Evolutionary conservation across 1,284 basidiomycete genomes (phyloP).

Genomic region (Fomitopsis palustris): DNA sequence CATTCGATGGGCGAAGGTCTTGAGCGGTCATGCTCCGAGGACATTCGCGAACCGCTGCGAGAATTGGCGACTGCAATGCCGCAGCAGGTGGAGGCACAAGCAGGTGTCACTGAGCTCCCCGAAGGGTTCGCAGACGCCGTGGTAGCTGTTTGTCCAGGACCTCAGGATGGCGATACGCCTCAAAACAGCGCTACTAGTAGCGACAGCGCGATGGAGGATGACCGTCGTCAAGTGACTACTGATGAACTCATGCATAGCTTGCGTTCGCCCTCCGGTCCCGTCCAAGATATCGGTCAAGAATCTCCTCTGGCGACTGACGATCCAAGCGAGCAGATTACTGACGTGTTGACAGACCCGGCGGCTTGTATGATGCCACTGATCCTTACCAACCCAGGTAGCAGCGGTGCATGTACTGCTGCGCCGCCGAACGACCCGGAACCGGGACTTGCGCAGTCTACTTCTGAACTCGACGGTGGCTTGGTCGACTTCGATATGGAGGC

Average conservation of each 20-base stretch:
- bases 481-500: not conserved
- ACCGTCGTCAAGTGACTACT: too few species aligned
- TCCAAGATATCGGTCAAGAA: too few species aligned
- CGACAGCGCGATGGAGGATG: too few species aligned
- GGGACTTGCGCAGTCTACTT: not conserved
- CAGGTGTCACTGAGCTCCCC: not conserved
- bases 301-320: too few species aligned
- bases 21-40: not conserved
- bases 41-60: not conserved
- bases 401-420: not conserved
- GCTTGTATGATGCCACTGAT: not conserved
- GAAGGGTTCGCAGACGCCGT: too few species aligned
- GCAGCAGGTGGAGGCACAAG: not conserved
- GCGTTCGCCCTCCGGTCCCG: too few species aligned
- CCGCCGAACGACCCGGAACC: not conserved
- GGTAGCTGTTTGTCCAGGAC: too few species aligned
- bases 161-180: too few species aligned
- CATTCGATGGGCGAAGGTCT: not conserved
- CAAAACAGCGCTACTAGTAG: too few species aligned
- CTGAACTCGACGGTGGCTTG: not conserved
- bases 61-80: not conserved
- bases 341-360: too few species aligned
- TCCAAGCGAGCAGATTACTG: too few species aligned
- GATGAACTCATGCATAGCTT: too few species aligned
- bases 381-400: not conserved